A percentile compares a stretch with the other conserved stretches of the same genome.
These are phyloP conservation scores for Leucosporidium yakuticum DNA, from an alignment of 768 basidiomycete species.

Conservation along the genomic window DNA sequence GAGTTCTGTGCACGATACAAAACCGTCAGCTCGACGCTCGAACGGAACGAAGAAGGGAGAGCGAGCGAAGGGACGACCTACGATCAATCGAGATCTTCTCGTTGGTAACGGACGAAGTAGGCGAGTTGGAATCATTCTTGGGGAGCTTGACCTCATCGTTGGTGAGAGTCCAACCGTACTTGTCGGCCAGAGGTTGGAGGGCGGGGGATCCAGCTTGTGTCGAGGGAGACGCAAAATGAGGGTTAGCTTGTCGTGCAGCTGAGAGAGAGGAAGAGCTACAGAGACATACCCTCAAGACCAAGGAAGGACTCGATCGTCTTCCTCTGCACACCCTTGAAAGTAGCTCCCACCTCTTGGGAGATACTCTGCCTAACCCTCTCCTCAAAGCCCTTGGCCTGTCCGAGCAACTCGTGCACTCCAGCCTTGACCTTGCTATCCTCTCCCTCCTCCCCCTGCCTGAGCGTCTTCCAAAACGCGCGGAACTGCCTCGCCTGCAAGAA, in stretches of 20 bases:
- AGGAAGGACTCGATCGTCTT: slow-evolving; percentile 25
- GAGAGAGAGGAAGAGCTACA: neutral
- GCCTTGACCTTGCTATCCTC: slow-evolving; percentile 2
- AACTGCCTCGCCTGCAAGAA: slow-evolving; percentile 79
- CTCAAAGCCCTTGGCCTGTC: slow-evolving; percentile 19
- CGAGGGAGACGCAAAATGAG: neutral
- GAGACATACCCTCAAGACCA: slow-evolving; percentile 17
- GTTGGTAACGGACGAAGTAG: slow-evolving; percentile 31
- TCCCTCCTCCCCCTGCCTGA: neutral
- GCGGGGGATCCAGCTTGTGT: neutral
- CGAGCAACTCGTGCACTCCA: neutral
- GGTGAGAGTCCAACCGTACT: slow-evolving; percentile 26
- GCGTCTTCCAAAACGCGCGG: slow-evolving; percentile 68
- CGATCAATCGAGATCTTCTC: slow-evolving; percentile 37
- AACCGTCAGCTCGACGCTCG: too few species aligned
- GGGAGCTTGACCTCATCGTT: slow-evolving; percentile 25
- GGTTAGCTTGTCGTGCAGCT: neutral
- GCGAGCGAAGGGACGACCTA: slow-evolving; percentile 20
- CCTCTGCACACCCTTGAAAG: slow-evolving; percentile 23
- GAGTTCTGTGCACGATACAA: too few species aligned
- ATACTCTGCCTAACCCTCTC: slow-evolving; percentile 8
- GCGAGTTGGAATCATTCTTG: slow-evolving; percentile 35
- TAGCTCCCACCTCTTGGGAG: slow-evolving; percentile 25
- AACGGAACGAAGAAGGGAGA: neutral
- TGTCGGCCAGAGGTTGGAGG: neutral